phyloP scores from a whole-genome alignment of 2,329 filamentous ascomycete genomes.

The Colletotrichum spinosum region DNA sequence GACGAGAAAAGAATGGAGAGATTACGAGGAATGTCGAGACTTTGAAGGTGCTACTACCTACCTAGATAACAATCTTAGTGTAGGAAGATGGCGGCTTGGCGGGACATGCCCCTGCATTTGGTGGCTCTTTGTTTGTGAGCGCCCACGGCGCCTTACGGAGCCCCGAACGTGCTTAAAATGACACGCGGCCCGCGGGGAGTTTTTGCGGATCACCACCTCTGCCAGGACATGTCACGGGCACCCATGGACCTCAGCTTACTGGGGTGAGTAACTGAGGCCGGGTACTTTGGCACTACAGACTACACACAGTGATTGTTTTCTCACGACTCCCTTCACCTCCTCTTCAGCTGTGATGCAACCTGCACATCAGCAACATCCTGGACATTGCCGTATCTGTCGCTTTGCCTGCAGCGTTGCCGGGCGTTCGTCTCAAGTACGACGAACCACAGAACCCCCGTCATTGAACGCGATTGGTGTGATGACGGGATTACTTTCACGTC shows the following conservation, averaged over 20 bases:
- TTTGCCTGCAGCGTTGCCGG: constrained; percentile 15
- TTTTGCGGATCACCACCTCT: constrained; percentile 2
- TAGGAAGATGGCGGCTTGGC: constrained; percentile 26
- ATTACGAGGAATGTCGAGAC: constrained; percentile 29
- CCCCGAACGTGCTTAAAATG: constrained; percentile 13
- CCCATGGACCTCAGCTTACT: too few relatives aligned
- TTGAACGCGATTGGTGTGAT: not conserved
- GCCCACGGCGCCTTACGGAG: constrained; percentile 21
- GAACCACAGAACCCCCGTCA: too few relatives aligned
- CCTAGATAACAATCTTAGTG: too few relatives aligned
- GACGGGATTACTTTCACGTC: too few relatives aligned
- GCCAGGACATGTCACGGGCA: too few relatives aligned
- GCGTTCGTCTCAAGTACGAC: constrained; percentile 18
- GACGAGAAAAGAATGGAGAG: constrained; percentile 1
- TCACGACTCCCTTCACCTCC: too few relatives aligned
- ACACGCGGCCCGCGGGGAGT: constrained; percentile 29
- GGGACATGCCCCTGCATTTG: constrained; percentile 31
- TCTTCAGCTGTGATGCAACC: not conserved
- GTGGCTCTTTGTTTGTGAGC: constrained; percentile 17
- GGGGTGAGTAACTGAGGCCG: too few relatives aligned
- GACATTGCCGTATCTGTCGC: constrained; percentile 10
- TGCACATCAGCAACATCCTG: constrained; percentile 13
- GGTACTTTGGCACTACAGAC: too few relatives aligned
- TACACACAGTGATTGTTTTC: too few relatives aligned
- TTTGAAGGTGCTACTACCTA: constrained; percentile 19